A percentile compares a stretch with the other conserved stretches of the same genome.
Conservation (phyloP, 192 early-diverging fungal genomes). For the Mortierella alpina region DNA sequence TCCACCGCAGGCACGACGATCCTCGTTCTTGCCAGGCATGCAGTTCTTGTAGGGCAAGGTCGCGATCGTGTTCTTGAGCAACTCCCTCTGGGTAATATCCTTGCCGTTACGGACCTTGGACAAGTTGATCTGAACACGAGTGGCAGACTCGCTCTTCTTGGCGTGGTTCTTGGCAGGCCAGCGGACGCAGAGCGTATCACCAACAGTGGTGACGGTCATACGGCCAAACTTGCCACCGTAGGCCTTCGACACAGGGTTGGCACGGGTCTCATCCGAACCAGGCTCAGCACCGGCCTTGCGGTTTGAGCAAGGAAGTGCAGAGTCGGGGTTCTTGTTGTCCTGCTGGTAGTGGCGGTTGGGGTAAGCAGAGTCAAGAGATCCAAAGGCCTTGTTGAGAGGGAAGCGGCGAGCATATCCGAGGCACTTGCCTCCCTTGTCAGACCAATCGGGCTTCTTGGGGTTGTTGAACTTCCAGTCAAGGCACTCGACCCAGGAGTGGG, state of each 20-base stretch:
- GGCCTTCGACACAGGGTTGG: constrained; percentile 25
- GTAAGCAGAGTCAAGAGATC: constrained; percentile 22
- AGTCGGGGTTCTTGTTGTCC: constrained; percentile 24
- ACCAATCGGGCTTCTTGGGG: constrained; percentile 20
- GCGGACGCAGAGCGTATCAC: constrained; percentile 49
- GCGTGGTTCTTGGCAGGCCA: constrained; percentile 54
- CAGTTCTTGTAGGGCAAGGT: constrained; percentile 34
- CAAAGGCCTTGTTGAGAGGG: constrained; percentile 35
- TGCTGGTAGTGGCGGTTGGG: constrained; percentile 50
- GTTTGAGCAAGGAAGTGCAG: constrained; percentile 31
- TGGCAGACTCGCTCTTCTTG: constrained; percentile 21
- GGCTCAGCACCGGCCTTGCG: constrained; percentile 24
- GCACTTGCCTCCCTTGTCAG: constrained; percentile 41
- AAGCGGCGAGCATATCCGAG: constrained; percentile 46
- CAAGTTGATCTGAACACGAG: constrained; percentile 30
- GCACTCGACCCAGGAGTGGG: constrained; percentile 51
- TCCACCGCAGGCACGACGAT: constrained; percentile 46
- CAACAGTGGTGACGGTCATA: constrained; percentile 44
- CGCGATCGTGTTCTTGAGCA: constrained; percentile 34
- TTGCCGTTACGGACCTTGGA: constrained; percentile 30
- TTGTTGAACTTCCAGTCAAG: constrained; percentile 52
- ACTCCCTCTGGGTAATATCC: constrained; percentile 27
- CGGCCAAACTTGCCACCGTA: constrained; percentile 45
- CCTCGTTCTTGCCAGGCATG: constrained; percentile 21
- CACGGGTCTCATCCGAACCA: constrained; percentile 45